These are phyloP conservation scores for Cornus kousa DNA, from an alignment of 148 eudicot species.

Conservation along the genomic window DNA sequence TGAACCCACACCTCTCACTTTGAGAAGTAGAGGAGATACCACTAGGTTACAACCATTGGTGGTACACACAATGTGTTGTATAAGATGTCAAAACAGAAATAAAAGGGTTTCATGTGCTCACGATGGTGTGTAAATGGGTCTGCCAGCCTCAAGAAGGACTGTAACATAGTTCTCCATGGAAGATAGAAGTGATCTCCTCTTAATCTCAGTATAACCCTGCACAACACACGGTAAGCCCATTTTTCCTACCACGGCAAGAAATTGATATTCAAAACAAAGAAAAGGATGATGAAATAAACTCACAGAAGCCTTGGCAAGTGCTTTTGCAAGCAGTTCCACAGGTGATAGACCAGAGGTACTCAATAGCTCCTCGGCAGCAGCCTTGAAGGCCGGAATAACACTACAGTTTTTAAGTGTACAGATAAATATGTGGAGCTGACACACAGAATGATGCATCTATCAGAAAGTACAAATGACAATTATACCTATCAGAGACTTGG, in stretches of 20 bases:
- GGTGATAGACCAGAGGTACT: slow-evolving; percentile 67
- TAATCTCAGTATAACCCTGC: slow-evolving; percentile 94
- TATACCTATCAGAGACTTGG: slow-evolving; percentile 78
- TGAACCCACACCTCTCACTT: no score
- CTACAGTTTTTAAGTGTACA: slow-evolving; percentile 29
- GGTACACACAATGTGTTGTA: neutral
- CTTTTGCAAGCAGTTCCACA: slow-evolving; percentile 78
- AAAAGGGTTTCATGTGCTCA: slow-evolving; percentile 37
- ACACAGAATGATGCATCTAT: neutral
- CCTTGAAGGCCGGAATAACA: slow-evolving; percentile 81
- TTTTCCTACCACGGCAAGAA: neutral
- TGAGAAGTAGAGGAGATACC: no score
- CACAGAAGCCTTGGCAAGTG: slow-evolving; percentile 88
- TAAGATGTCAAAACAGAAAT: neutral
- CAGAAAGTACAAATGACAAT: neutral
- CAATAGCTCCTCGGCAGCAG: slow-evolving; percentile 90
- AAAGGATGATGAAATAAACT: slow-evolving; percentile 22
- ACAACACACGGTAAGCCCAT: neutral
- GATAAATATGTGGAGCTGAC: neutral
- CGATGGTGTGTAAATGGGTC: slow-evolving; percentile 72
- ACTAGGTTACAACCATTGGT: no score
- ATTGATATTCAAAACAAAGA: neutral
- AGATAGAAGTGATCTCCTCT: slow-evolving; percentile 77
- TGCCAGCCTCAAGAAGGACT: slow-evolving; percentile 66
- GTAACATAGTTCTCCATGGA: slow-evolving; percentile 79